These are phyloP conservation scores for Diversispora eburnea DNA, from an alignment of 192 early-diverging fungal genomes.

Conservation along the genomic window DNA sequence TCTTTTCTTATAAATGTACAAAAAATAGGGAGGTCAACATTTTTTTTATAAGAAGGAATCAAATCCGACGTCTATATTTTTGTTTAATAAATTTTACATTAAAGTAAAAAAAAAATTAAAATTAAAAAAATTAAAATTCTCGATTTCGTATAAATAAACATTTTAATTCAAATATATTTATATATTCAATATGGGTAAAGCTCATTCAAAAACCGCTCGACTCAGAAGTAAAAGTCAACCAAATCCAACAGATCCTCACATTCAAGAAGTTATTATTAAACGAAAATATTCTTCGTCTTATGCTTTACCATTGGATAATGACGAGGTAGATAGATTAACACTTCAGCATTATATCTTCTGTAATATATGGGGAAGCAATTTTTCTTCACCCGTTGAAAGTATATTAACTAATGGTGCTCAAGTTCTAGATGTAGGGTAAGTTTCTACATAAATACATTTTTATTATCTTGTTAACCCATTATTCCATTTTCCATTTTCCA, in stretches of 20 bases:
- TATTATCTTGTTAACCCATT: too few relatives aligned
- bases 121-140: too few relatives aligned
- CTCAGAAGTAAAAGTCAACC: not conserved
- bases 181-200: not conserved
- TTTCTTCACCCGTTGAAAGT: conserved; percentile 15
- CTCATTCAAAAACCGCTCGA: not conserved
- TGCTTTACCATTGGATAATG: not conserved
- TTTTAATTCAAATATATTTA: too few relatives aligned
- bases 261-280: not conserved
- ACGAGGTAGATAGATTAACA: conserved; percentile 6
- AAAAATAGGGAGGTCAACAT: too few relatives aligned
- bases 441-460: not conserved
- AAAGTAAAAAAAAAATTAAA: too few relatives aligned
- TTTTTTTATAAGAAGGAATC: too few relatives aligned
- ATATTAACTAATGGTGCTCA: not conserved
- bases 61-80: too few relatives aligned
- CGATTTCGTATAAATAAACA: too few relatives aligned
- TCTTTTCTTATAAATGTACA: too few relatives aligned
- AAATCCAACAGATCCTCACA: not conserved
- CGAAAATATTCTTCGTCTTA: conserved; percentile 1
- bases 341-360: conserved; percentile 19
- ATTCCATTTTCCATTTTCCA: too few relatives aligned
- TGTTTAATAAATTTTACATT: too few relatives aligned
- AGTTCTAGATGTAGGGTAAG: conserved; percentile 19
- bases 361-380: conserved; percentile 9